Evolutionary conservation across 2,329 filamentous ascomycete genomes (phyloP), one percentile per base, ranked within the genome.

Genomic region (Sclerotinia trifoliorum): DNA sequence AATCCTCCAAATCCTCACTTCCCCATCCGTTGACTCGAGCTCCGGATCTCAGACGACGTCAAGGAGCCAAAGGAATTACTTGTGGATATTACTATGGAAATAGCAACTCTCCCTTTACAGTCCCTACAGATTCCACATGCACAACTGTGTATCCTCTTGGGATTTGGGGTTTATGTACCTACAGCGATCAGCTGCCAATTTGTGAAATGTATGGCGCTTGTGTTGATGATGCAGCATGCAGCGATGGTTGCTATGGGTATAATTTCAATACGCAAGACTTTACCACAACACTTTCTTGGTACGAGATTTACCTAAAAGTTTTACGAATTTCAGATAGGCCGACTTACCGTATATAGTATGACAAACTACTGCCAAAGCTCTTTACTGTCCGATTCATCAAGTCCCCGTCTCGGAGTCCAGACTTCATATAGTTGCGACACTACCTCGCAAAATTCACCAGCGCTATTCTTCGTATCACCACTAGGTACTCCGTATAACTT

Each of bases 171-270:
- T 48, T 26, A 32, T 61, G 42, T 24, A 48, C 32, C 11, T 61
- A 48, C n/a, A 61, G 42, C 17, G 17, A 44, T 17, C 15, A 48
- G 5, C 1, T 32, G 48, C 42, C 42, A 2, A 11, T 61, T 48
- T 61, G 42, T 61, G 32, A 44, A n/a, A 44, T 61, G 19, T 48
- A 35, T n/a, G 42, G 42, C 13, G 42, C 57, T 26, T 61, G 44
- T 48, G 10, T 48, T 48, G 57, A 48, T 8, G 19, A 48, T 3
- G 26, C 10, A 32, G 26, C 26, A 24, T 61, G 57, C 19, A 61
- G 42, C 24, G 10, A 35, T 17, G 19, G 26, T 3, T 48, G 57
- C 21, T 24, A 26, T 4, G 26, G 44, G 2, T n/a, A 49, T 61
- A n/a, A 48, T 15, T 3, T 8, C 11, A 61, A 61, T 17, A 17